phyloP scores from a whole-genome alignment of 805 yeast genomes.

The Barnettozyma sucrosica region DNA sequence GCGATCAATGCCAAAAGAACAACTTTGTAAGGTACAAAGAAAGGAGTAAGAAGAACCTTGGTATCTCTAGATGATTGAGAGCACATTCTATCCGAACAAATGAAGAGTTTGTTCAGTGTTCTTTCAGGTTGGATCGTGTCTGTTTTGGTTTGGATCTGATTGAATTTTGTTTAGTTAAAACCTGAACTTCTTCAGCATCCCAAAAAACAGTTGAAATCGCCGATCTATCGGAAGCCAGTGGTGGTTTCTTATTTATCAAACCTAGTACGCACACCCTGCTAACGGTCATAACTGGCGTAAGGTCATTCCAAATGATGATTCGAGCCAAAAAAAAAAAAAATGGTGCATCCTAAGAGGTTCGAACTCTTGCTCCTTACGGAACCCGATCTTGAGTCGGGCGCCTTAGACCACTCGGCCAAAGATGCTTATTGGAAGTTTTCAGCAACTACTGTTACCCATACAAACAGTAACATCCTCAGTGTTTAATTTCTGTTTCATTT shows the following conservation, averaged over 20 bases:
- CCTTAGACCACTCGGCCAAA: constrained; percentile 5
- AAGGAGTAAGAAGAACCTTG: constrained; percentile 29
- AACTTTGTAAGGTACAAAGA: constrained; percentile 49
- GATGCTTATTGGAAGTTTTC: background rate
- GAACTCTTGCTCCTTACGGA: constrained; percentile 5
- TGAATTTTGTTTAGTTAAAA: too few species aligned
- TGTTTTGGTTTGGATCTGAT: background rate
- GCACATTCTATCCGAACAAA: background rate
- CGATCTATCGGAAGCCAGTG: too few species aligned
- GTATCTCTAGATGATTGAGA: background rate
- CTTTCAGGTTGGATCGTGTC: background rate
- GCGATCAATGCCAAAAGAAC: constrained; percentile 43
- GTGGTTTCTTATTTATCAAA: too few species aligned
- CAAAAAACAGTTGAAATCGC: too few species aligned
- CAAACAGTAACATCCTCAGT: too few species aligned
- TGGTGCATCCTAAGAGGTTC: constrained; percentile 5
- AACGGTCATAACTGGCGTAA: too few species aligned
- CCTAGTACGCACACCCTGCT: too few species aligned
- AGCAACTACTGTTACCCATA: too few species aligned
- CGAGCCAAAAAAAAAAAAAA: too few species aligned
- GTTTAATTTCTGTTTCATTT: too few species aligned
- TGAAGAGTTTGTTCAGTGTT: background rate
- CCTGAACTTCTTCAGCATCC: too few species aligned
- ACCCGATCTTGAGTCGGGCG: constrained; percentile 5
- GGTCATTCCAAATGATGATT: too few species aligned